These are phyloP conservation scores for Teratosphaeria destructans DNA, from an alignment of 2,329 filamentous ascomycete genomes.

Conservation along the genomic window DNA sequence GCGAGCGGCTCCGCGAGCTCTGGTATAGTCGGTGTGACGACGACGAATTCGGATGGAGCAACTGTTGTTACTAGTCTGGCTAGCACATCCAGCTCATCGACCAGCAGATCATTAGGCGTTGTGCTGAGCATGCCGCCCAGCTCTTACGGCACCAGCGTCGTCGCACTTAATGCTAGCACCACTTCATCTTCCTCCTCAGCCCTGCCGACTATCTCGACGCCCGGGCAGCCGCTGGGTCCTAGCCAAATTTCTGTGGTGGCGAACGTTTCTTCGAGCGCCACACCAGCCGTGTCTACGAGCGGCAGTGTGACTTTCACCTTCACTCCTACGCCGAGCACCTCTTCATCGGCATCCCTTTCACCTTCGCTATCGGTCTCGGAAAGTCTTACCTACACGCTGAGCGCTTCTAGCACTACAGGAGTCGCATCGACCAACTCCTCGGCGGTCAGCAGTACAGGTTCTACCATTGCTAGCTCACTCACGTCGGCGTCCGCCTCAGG, in stretches of 20 bases:
- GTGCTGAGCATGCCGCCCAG: slow-evolving; percentile 1
- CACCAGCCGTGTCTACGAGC: not conserved
- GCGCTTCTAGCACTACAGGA: not conserved
- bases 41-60: not conserved
- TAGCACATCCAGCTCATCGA: not conserved
- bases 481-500: not conserved
- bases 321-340: not conserved
- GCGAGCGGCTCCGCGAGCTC: not conserved
- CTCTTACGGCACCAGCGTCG: slow-evolving; percentile 3
- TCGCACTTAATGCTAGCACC: slow-evolving; percentile 1
- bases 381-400: not conserved
- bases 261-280: not conserved
- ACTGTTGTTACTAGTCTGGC: not conserved
- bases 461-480: too few relatives aligned
- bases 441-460: not conserved
- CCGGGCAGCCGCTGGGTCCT: not conserved
- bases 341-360: not conserved
- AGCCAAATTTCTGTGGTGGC: not conserved
- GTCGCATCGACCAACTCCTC: not conserved
- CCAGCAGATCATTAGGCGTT: not conserved
- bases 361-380: not conserved
- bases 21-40: not conserved
- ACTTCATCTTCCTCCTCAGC: not conserved
- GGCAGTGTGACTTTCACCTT: not conserved
- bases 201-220: not conserved